Percentiles rank a stretch among this genome's conserved stretches.
phyloP scores from a whole-genome alignment of 1,284 basidiomycete species.

The Ustilago lituana region DNA sequence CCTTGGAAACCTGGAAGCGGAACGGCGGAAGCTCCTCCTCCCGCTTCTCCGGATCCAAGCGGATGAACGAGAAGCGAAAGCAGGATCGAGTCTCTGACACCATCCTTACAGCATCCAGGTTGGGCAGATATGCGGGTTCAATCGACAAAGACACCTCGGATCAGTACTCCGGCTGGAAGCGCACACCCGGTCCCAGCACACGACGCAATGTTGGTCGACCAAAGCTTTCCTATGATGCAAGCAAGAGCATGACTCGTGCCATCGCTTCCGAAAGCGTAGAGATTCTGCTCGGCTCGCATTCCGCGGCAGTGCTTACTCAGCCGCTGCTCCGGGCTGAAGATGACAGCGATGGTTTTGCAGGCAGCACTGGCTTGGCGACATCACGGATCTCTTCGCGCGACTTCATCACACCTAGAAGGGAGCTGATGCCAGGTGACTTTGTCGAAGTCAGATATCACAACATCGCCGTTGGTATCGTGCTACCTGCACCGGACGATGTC shows the following conservation, averaged over 20 bases:
- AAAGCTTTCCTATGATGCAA: conserved; percentile 23
- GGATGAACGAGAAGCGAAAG: conserved; percentile 4
- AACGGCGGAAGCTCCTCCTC: neutral
- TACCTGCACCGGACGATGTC: conserved; percentile 20
- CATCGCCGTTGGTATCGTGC: conserved; percentile 16
- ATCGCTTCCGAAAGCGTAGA: conserved; percentile 6
- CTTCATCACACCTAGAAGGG: conserved; percentile 22
- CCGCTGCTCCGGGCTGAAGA: conserved; percentile 2
- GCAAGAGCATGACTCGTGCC: conserved; percentile 6
- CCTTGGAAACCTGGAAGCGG: neutral
- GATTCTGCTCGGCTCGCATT: conserved; percentile 20
- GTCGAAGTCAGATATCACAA: conserved; percentile 26
- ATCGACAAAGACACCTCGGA: conserved; percentile 20
- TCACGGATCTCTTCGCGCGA: conserved; percentile 12
- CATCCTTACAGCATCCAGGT: conserved; percentile 26
- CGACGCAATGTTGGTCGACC: conserved; percentile 26
- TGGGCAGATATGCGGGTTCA: conserved; percentile 12
- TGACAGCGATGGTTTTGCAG: neutral
- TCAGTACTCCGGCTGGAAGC: conserved; percentile 36
- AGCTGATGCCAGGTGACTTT: conserved; percentile 44
- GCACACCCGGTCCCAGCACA: conserved; percentile 30
- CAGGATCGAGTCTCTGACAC: conserved; percentile 14
- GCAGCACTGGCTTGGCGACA: neutral
- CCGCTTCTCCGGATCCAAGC: neutral
- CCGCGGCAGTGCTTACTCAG: conserved; percentile 9